Percentiles rank a stretch among this genome's conserved stretches.
phyloP scores from a whole-genome alignment of 305 asterid genomes.

The Withania somnifera region DNA sequence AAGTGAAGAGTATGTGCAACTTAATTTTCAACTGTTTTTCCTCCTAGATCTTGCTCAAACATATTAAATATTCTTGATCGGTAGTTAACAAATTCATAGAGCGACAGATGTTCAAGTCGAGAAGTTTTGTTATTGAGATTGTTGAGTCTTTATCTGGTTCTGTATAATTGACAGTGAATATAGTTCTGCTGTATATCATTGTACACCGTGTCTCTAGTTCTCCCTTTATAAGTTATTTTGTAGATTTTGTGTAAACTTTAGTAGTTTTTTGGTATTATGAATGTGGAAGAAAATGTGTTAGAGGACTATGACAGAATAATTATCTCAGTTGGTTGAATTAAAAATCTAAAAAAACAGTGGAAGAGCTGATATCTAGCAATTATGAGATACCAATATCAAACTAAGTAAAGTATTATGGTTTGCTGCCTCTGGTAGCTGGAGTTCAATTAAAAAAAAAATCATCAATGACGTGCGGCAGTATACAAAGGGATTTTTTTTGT shows the following conservation, averaged over 20 bases:
- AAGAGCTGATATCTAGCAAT: background rate
- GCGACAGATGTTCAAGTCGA: background rate
- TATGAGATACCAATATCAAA: background rate
- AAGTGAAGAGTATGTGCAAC: too few relatives aligned
- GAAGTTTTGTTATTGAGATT: background rate
- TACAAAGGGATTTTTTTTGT: background rate
- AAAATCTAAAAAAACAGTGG: background rate
- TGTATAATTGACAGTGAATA: background rate
- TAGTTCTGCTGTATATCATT: background rate
- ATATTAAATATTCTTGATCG: background rate
- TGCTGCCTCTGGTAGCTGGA: background rate
- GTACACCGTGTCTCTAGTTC: background rate
- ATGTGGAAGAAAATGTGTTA: background rate
- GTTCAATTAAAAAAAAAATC: background rate
- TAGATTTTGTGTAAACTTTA: background rate
- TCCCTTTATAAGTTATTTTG: background rate
- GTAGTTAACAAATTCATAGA: background rate
- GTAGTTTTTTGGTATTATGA: background rate
- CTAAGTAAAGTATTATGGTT: background rate
- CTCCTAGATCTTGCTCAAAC: background rate
- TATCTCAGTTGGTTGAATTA: background rate
- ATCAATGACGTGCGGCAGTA: background rate
- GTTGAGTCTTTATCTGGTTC: background rate
- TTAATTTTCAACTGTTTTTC: background rate
- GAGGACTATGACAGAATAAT: background rate